Conservation (phyloP, 2,329 filamentous ascomycete species). For the Aureobasidium vineae region DNA sequence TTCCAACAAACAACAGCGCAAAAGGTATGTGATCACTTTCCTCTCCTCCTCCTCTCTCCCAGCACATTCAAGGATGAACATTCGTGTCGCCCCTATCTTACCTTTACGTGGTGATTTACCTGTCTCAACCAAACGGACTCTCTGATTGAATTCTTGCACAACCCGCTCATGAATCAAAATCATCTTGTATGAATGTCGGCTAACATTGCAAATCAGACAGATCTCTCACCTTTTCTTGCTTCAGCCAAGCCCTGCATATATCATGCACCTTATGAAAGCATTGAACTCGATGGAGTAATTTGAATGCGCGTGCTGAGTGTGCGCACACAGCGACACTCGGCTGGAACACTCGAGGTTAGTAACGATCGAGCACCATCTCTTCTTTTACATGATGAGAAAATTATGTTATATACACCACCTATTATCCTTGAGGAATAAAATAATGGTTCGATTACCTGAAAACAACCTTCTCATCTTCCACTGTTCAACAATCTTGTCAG, state of each 20-base stretch:
- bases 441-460: constrained; percentile 52
- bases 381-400: constrained; percentile 44
- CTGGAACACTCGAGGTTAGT: constrained; percentile 12
- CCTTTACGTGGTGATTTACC: constrained; percentile 58
- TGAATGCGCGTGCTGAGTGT: constrained; percentile 12
- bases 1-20: constrained; percentile 15
- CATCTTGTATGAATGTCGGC: constrained; percentile 23
- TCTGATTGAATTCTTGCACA: constrained; percentile 44
- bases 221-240: constrained; percentile 6
- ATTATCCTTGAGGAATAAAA: constrained; percentile 46
- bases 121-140: constrained; percentile 61
- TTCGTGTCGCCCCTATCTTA: constrained; percentile 62
- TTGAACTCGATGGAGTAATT: not conserved
- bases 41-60: not conserved
- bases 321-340: constrained; percentile 1
- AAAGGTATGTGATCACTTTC: constrained; percentile 25
- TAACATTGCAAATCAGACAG: constrained; percentile 24
- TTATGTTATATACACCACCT: constrained; percentile 52
- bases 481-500: not conserved
- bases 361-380: constrained; percentile 5
- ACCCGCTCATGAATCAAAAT: constrained; percentile 1
- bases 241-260: constrained; percentile 11
- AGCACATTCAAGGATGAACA: constrained; percentile 50
- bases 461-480: constrained; percentile 16
- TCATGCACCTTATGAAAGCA: constrained; percentile 25